A percentile compares a stretch with the other conserved stretches of the same genome.
phyloP scores from a whole-genome alignment of 2,329 filamentous ascomycete genomes.

The Alternaria tenuissima region DNA sequence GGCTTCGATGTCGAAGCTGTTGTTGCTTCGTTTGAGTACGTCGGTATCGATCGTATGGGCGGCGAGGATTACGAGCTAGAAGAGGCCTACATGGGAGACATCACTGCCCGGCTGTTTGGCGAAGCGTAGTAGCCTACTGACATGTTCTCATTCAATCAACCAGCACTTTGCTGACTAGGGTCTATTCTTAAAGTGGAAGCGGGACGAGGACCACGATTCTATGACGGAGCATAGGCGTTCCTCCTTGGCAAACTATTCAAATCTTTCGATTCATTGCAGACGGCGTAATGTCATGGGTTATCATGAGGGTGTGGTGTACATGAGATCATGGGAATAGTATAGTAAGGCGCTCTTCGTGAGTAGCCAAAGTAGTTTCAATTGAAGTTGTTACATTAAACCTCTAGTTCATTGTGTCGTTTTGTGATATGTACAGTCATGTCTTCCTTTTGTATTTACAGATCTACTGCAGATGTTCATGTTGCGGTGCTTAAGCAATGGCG shows the following conservation, averaged over 20 bases:
- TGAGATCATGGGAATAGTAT: background rate
- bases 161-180: conserved; percentile 1
- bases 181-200: background rate
- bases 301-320: background rate
- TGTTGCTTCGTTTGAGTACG: conserved; percentile 80
- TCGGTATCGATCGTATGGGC: conserved; percentile 80
- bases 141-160: background rate
- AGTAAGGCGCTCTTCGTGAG: background rate
- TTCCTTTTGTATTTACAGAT: background rate
- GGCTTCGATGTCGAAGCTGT: conserved; percentile 90
- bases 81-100: conserved; percentile 87
- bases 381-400: background rate
- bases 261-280: background rate
- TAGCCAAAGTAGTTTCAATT: conserved; percentile 1
- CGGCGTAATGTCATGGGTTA: background rate
- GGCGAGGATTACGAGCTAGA: conserved; percentile 87
- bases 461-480: background rate
- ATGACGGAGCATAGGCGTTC: background rate
- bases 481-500: conserved; percentile 15
- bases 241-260: background rate
- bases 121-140: conserved; percentile 61
- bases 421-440: background rate
- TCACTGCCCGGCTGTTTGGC: conserved; percentile 83
- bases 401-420: background rate
- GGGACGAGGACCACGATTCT: background rate